Base-by-base conservation (phyloP, 495 filamentous ascomycete genomes). In the Wilcoxina mikolae region DNA sequence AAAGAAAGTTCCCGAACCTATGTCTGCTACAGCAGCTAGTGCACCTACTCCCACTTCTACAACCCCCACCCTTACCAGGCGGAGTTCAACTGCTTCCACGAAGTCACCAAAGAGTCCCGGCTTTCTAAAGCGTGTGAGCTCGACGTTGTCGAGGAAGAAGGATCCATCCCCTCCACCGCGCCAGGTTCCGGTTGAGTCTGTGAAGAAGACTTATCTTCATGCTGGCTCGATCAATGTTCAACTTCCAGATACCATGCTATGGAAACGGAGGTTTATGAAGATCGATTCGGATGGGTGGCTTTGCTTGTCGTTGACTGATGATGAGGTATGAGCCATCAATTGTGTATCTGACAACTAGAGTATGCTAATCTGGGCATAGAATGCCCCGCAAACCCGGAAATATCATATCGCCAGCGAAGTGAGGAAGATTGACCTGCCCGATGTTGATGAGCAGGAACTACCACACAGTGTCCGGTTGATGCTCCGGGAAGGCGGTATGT, bases 391-490 rank as follows among this genome's bases (percentile, higher is more conserved):
- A 50, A 60, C 64, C 0, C 59, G 57, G 44, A 54, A 42, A 62
- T 66, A 66, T 54, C 57, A 66, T 43, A 56, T 66, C 39, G 22
- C 56, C 3, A 56, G 35, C 27, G 64, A 66, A 31, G 51, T 66
- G 12, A 53, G 57, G 31, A 56, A 41, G 26, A 57, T 63, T 20
- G 56, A 66, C 54, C 35, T 66, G n/a, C 64, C 64, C 25, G 63
- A 66, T 51, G 60, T 65, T 17, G 64, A 66, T 33, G 64, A 66
- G 41, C 64, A 66, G 56, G 64, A 66, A 52, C 63, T 66, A 31
- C 64, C 64, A 17, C 56, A 64, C 44, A 66, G 64, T 31, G 64
- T 66, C 33, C 55, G 63, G 24, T 56, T 66, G 26, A 56, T 63
- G 20, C 55, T 66, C 1, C 12, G 29, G 20, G 63, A 66, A 46